phyloP scores from a whole-genome alignment of 1,284 basidiomycete species.

The Ustilago hordei region DNA sequence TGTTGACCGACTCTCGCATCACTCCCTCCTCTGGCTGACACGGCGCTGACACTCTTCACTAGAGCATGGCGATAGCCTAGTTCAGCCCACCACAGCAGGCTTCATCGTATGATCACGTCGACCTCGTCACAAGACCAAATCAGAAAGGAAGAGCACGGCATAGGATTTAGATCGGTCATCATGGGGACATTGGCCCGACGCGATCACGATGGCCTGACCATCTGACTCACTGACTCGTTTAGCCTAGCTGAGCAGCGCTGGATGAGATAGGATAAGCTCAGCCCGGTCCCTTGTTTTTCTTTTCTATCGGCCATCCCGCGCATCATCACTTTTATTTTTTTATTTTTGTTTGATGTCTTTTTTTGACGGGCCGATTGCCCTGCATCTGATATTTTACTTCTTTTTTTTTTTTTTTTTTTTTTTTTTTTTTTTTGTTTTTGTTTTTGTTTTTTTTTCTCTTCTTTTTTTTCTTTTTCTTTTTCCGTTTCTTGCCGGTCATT shows the following conservation, averaged over 20 bases:
- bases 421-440: too few species aligned
- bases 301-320: background rate
- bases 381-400: constrained; percentile 11
- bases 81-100: background rate
- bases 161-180: background rate
- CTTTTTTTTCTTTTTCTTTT: too few species aligned
- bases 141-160: background rate
- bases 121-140: background rate
- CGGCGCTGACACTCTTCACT: constrained; percentile 4
- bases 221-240: background rate
- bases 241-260: background rate
- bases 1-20: background rate
- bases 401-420: too few species aligned
- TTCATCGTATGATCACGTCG: background rate
- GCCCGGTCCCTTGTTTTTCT: background rate
- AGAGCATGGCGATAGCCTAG: background rate
- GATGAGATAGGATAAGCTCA: background rate
- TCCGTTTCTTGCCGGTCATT: background rate
- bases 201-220: background rate
- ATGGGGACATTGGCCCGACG: background rate
- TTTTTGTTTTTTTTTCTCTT: background rate
- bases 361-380: constrained; percentile 6
- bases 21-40: background rate
- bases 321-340: background rate
- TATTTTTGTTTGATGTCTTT: constrained; percentile 2